Percentiles rank a stretch among this genome's conserved stretches.
These are phyloP conservation scores for Capsicum baccatum DNA, from an alignment of 257 asterid species.

Conservation along the genomic window DNA sequence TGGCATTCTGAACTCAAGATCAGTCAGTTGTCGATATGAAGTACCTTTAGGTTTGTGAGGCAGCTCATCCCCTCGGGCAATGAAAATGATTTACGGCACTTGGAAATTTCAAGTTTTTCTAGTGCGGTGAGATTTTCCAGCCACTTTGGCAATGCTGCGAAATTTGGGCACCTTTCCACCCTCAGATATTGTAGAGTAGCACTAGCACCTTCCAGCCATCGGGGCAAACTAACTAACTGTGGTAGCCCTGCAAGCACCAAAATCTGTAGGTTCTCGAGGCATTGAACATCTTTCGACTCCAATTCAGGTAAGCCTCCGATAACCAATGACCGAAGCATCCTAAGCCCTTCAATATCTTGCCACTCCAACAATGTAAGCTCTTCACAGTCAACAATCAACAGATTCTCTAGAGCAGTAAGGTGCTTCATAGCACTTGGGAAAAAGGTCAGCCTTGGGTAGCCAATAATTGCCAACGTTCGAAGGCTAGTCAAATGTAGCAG, in stretches of 20 bases:
- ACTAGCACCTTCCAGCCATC: slow-evolving; percentile 9
- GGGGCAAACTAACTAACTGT: slow-evolving; percentile 23
- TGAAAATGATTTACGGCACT: not conserved
- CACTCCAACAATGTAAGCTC: slow-evolving; percentile 23
- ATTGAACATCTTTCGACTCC: slow-evolving; percentile 7
- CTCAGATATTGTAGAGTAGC: not conserved
- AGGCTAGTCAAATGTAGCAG: slow-evolving; percentile 21
- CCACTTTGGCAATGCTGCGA: slow-evolving; percentile 15
- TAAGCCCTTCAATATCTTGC: slow-evolving; percentile 25
- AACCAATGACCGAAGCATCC: not conserved
- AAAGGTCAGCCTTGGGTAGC: slow-evolving; percentile 18
- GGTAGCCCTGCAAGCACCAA: not conserved
- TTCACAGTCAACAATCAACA: not conserved
- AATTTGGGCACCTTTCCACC: not conserved
- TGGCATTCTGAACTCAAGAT: not conserved
- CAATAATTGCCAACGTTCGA: not conserved
- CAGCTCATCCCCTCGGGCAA: slow-evolving; percentile 18
- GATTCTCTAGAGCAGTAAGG: slow-evolving; percentile 13
- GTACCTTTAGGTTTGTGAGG: slow-evolving; percentile 16
- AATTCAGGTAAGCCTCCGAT: not conserved
- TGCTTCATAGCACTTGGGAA: slow-evolving; percentile 15
- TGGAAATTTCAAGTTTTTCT: slow-evolving; percentile 5
- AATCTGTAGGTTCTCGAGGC: not conserved
- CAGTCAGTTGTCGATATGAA: not conserved
- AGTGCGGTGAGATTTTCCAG: slow-evolving; percentile 14